Conservation (phyloP, 2,329 filamentous ascomycete genomes). For the Penicillium brevicompactum region DNA sequence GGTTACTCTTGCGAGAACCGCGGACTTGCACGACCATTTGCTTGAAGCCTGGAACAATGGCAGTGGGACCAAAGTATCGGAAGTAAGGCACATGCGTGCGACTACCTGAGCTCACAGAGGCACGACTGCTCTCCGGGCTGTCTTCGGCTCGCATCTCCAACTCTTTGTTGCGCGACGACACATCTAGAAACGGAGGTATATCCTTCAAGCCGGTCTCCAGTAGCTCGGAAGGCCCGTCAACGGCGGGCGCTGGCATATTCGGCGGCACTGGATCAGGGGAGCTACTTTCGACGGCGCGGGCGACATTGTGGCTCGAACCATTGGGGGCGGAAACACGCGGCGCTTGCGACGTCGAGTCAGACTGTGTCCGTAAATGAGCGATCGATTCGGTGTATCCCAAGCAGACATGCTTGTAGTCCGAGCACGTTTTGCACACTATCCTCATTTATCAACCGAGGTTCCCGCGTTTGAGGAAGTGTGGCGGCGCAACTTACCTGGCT, state of each 20-base stretch:
- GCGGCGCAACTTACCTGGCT: constrained; percentile 50
- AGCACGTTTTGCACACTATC: constrained; percentile 67
- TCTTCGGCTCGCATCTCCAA: constrained; percentile 29
- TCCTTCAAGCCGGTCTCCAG: constrained; percentile 23
- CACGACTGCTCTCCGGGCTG: constrained; percentile 44
- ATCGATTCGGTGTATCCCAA: constrained; percentile 63
- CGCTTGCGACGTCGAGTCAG: constrained; percentile 29
- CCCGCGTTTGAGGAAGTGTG: not conserved
- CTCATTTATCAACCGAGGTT: constrained; percentile 8
- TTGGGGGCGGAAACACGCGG: constrained; percentile 17
- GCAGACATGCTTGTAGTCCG: constrained; percentile 70
- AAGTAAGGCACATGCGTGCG: constrained; percentile 74
- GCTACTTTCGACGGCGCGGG: constrained; percentile 27
- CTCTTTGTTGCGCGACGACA: constrained; percentile 25
- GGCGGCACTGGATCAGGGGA: constrained; percentile 27
- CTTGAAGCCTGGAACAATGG: constrained; percentile 88
- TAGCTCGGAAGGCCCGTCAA: constrained; percentile 18
- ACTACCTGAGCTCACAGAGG: constrained; percentile 38
- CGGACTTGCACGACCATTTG: constrained; percentile 74
- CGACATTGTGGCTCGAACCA: constrained; percentile 18
- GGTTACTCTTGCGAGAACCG: constrained; percentile 50
- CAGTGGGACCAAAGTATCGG: constrained; percentile 85
- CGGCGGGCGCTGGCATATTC: constrained; percentile 3
- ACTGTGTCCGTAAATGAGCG: constrained; percentile 35
- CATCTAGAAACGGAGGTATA: constrained; percentile 15